Evolutionary conservation across 1,139 yeast species (phyloP).

Genomic region (Debaryomyces sp.): DNA sequence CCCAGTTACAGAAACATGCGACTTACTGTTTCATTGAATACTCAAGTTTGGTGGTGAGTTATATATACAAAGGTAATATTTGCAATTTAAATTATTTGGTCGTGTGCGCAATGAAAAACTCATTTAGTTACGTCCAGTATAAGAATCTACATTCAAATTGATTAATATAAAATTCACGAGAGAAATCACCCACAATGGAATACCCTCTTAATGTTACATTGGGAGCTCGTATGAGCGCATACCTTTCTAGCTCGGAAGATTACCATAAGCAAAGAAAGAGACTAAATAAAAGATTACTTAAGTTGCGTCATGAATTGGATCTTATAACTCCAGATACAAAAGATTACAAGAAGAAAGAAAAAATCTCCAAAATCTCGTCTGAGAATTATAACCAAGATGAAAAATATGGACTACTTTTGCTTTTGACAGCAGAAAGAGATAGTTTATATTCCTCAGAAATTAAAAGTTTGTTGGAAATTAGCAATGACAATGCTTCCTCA

Average conservation of each 20-base stretch:
- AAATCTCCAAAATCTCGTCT: conserved; percentile 40
- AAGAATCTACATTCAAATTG: not conserved
- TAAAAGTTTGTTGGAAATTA: conserved; percentile 57
- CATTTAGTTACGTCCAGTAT: not conserved
- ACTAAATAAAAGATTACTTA: conserved; percentile 50
- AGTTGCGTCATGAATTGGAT: conserved; percentile 58
- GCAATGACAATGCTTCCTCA: conserved; percentile 43
- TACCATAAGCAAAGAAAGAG: conserved; percentile 51
- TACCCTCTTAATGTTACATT: conserved; percentile 47
- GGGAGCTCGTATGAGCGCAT: conserved; percentile 52
- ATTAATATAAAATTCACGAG: not conserved
- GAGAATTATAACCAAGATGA: conserved; percentile 52
- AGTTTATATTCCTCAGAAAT: conserved; percentile 69
- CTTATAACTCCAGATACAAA: conserved; percentile 62
- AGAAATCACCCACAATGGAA: conserved; percentile 19
- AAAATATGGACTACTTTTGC: conserved; percentile 49
- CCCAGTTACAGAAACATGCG: not conserved
- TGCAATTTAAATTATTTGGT: not conserved
- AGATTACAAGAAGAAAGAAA: conserved; percentile 50
- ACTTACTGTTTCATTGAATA: not conserved
- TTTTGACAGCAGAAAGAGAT: conserved; percentile 68
- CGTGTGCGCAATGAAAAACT: not conserved
- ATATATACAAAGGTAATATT: not conserved
- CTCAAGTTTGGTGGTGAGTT: not conserved
- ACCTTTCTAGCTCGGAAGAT: conserved; percentile 54